A percentile compares a stretch with the other conserved stretches of the same genome.
Evolutionary conservation across 2,329 filamentous ascomycete genomes (phyloP).

Genomic region (Talaromyces sp.): DNA sequence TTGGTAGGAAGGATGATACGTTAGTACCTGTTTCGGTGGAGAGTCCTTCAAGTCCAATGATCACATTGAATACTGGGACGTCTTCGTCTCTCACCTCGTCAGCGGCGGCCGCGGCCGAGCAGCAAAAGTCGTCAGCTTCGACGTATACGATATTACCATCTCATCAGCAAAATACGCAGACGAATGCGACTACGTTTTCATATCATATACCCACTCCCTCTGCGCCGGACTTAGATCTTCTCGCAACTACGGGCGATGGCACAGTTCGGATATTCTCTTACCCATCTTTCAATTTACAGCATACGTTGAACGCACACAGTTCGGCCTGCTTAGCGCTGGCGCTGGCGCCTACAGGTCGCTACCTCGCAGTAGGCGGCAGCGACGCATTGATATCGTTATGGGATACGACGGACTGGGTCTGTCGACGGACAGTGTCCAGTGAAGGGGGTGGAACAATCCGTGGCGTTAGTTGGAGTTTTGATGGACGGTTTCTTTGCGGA

Average conservation of each 20-base stretch:
- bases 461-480: conserved; percentile 48
- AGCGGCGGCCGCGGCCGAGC: conserved; percentile 9
- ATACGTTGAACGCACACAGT: conserved; percentile 46
- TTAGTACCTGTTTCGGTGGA: conserved; percentile 43
- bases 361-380: conserved; percentile 45
- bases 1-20: conserved; percentile 47
- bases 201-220: conserved; percentile 35
- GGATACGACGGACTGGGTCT: conserved; percentile 50
- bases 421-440: conserved; percentile 44
- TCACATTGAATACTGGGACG: conserved; percentile 18
- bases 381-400: conserved; percentile 48
- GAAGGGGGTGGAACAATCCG: conserved; percentile 42
- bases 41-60: conserved; percentile 34
- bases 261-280: conserved; percentile 46
- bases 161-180: conserved; percentile 44
- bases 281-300: conserved; percentile 40
- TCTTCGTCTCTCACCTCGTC: neutral
- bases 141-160: conserved; percentile 37
- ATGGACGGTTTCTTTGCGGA: conserved; percentile 45
- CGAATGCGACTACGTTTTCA: conserved; percentile 46
- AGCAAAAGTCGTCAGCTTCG: conserved; percentile 13
- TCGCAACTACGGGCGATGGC: conserved; percentile 47
- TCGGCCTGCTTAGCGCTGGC: conserved; percentile 44
- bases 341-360: conserved; percentile 44
- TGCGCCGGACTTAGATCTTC: conserved; percentile 37